These are phyloP conservation scores for Sisymbrium altissimum DNA, from an alignment of 345 rosid genomes.

Conservation along the genomic window DNA sequence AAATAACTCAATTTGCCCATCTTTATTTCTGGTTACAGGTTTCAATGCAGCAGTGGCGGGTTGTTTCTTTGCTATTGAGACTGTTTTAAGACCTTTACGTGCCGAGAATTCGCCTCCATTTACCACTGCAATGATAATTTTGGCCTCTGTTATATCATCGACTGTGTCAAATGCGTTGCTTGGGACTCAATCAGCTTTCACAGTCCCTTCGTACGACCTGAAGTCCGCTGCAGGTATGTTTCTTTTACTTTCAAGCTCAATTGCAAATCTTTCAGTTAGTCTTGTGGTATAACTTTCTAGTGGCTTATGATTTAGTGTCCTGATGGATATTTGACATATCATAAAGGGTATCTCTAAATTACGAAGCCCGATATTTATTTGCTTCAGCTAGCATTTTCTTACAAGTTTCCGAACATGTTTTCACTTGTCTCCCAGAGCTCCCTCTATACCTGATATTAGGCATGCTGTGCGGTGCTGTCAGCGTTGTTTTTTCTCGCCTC, in stretches of 20 bases:
- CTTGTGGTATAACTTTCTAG: neutral
- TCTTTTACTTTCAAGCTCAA: neutral
- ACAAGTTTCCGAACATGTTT: conserved; percentile 11
- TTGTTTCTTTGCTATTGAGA: conserved; percentile 96
- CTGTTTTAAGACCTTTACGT: conserved; percentile 75
- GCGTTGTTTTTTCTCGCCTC: conserved; percentile 79
- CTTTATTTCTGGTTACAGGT: conserved; percentile 43
- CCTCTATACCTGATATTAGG: conserved; percentile 96
- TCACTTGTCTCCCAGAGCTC: conserved; percentile 57
- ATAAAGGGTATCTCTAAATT: conserved; percentile 1
- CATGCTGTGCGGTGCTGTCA: conserved; percentile 93
- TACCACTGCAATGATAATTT: conserved; percentile 95
- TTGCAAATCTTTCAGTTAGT: neutral
- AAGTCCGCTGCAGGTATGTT: conserved; percentile 92
- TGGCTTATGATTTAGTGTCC: neutral
- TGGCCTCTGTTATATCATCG: conserved; percentile 94
- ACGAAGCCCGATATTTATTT: neutral
- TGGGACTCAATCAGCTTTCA: conserved; percentile 88
- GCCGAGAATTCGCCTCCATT: conserved; percentile 98
- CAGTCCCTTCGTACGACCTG: conserved; percentile 88
- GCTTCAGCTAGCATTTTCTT: neutral
- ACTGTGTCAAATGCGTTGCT: conserved; percentile 89
- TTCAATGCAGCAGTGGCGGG: conserved; percentile 99
- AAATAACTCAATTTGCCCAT: neutral
- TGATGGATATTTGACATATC: neutral